Evolutionary conservation across 1,284 basidiomycete species (phyloP).

Genomic region (Pseudozyma sp.): DNA sequence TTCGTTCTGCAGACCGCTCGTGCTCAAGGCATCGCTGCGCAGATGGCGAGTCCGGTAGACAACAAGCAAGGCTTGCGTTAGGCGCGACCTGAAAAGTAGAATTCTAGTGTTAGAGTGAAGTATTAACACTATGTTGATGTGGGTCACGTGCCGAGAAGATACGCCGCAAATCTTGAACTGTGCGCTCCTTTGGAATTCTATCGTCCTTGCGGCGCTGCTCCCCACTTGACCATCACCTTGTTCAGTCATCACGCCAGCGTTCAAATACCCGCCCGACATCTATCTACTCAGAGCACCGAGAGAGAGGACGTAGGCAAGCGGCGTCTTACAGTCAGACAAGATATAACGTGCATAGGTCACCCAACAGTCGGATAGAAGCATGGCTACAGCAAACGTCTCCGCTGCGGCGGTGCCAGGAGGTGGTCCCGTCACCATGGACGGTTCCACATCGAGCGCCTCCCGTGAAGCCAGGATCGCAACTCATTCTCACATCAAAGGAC

Average conservation of each 20-base stretch:
- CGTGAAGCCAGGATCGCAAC: slow-evolving; percentile 77
- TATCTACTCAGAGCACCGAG: no score
- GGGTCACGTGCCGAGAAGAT: slow-evolving; percentile 24
- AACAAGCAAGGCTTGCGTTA: no score
- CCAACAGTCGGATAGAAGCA: slow-evolving; percentile 7
- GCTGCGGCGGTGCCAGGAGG: slow-evolving; percentile 28
- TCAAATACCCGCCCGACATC: background rate
- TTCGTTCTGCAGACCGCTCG: no score
- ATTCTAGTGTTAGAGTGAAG: background rate
- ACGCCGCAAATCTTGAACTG: slow-evolving; percentile 24
- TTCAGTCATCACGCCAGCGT: slow-evolving; percentile 1
- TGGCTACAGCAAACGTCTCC: slow-evolving; percentile 31
- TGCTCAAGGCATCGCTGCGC: no score
- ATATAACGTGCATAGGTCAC: background rate
- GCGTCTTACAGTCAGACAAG: background rate
- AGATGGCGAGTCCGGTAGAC: no score
- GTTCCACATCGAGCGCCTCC: slow-evolving; percentile 32
- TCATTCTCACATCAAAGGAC: slow-evolving; percentile 94
- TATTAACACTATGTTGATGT: background rate
- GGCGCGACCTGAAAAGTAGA: no score
- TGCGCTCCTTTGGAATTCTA: slow-evolving; percentile 12
- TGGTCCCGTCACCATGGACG: slow-evolving; percentile 41
- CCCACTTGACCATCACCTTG: slow-evolving; percentile 9
- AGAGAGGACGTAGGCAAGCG: no score
- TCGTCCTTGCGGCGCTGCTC: slow-evolving; percentile 1